phyloP scores from a whole-genome alignment of 345 rosid genomes.

The Gossypium raimondii region DNA sequence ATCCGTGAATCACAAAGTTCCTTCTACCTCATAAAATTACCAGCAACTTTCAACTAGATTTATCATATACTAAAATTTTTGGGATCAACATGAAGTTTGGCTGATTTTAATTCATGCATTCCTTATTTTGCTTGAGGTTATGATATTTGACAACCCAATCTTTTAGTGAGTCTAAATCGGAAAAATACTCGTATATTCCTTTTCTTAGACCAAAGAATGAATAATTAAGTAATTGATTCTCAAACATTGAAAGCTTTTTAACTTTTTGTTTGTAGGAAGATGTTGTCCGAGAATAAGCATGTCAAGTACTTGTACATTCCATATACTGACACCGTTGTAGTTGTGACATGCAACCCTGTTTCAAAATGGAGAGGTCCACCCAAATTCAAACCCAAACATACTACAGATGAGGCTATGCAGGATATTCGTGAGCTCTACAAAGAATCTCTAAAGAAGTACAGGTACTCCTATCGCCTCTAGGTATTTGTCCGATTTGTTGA shows the following conservation, averaged over 20 bases:
- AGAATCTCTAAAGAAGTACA: conserved; percentile 65
- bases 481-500: not conserved
- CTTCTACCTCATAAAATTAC: not conserved
- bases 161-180: conserved; percentile 4
- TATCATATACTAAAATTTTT: not conserved
- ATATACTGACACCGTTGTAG: conserved; percentile 76
- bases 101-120: not conserved
- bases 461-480: conserved; percentile 40
- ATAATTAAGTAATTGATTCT: conserved; percentile 2
- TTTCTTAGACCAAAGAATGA: not conserved
- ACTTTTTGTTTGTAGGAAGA: conserved; percentile 52
- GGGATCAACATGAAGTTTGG: not conserved
- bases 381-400: conserved; percentile 71
- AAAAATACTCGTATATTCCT: not conserved
- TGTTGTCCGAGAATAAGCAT: conserved; percentile 84
- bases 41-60: conserved; percentile 6
- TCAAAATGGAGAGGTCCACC: conserved; percentile 89
- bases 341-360: conserved; percentile 89
- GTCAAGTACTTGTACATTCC: conserved; percentile 88
- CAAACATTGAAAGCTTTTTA: not conserved
- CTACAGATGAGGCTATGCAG: conserved; percentile 63
- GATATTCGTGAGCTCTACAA: conserved; percentile 65
- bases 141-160: not conserved
- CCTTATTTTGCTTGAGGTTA: not conserved
- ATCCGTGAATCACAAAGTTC: not conserved